Evolutionary conservation across 441 rosid species (phyloP).

Genomic region (Adansonia madagascariensis): DNA sequence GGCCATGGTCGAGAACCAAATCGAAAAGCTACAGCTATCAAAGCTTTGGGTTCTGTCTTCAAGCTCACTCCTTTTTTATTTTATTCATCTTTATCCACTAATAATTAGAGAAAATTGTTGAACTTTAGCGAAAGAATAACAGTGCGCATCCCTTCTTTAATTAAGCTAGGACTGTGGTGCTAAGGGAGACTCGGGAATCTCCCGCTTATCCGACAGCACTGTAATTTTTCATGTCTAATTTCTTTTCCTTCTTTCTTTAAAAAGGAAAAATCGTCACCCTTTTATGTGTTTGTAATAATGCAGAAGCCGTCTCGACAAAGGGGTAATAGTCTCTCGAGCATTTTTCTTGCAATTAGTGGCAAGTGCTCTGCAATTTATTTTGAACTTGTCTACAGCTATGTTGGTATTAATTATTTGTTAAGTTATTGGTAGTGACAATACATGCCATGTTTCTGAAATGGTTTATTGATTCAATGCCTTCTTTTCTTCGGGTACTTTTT

Average conservation of each 20-base stretch:
- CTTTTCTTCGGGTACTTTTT: neutral
- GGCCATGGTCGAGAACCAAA: slow-evolving; percentile 35
- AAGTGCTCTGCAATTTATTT: slow-evolving; percentile 34
- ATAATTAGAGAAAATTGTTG: neutral
- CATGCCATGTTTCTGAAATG: neutral
- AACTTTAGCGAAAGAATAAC: neutral
- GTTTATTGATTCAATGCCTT: slow-evolving; percentile 1
- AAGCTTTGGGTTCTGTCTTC: slow-evolving; percentile 73
- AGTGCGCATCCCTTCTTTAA: neutral
- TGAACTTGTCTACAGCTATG: neutral
- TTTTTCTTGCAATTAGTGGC: slow-evolving; percentile 35
- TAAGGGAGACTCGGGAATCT: slow-evolving; percentile 38
- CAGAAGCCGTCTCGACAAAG: slow-evolving; percentile 37
- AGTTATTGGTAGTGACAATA: neutral
- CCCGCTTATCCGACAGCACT: slow-evolving; percentile 31
- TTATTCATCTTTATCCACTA: neutral
- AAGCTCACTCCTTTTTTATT: slow-evolving; percentile 47
- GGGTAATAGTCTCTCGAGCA: slow-evolving; percentile 31
- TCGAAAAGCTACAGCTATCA: slow-evolving; percentile 51
- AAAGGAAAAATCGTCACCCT: neutral
- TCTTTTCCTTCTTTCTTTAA: neutral
- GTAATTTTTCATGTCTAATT: slow-evolving; percentile 35
- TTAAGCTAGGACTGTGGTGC: slow-evolving; percentile 65
- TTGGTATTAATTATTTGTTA: neutral
- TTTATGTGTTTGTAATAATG: slow-evolving; percentile 8